A percentile compares a stretch with the other conserved stretches of the same genome.
phyloP scores from a whole-genome alignment of 1,284 basidiomycete genomes.

The Agaricales sp. region DNA sequence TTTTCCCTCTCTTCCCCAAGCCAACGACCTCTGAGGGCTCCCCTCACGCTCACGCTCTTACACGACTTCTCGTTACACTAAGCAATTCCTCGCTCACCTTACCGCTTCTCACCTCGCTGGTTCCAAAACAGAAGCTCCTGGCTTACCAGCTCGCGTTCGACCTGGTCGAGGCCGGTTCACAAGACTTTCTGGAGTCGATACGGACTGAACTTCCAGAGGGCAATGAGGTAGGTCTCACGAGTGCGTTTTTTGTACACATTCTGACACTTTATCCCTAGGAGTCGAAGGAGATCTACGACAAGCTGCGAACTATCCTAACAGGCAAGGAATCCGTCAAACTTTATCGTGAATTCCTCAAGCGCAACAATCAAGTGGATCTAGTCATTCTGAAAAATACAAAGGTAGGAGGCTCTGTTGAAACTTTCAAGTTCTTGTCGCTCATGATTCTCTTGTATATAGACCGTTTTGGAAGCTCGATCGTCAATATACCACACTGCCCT shows the following conservation, averaged over 20 bases:
- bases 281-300: slow-evolving; percentile 54
- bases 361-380: slow-evolving; percentile 88
- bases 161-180: slow-evolving; percentile 84
- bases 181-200: slow-evolving; percentile 80
- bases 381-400: slow-evolving; percentile 88
- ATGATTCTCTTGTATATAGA: slow-evolving; percentile 40
- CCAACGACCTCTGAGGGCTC: slow-evolving; percentile 62
- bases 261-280: slow-evolving; percentile 27
- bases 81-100: slow-evolving; percentile 69
- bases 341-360: slow-evolving; percentile 89
- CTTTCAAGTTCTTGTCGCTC: too few relatives aligned
- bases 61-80: slow-evolving; percentile 82
- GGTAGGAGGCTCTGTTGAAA: slow-evolving; percentile 30
- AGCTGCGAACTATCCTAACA: slow-evolving; percentile 71
- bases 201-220: slow-evolving; percentile 56
- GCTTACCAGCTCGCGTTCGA: slow-evolving; percentile 95
- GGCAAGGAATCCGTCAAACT: slow-evolving; percentile 87
- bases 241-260: slow-evolving; percentile 5
- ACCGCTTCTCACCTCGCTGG: slow-evolving; percentile 58
- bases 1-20: slow-evolving; percentile 74
- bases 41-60: slow-evolving; percentile 65
- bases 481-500: slow-evolving; percentile 95
- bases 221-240: slow-evolving; percentile 35
- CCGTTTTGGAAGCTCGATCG: slow-evolving; percentile 85
- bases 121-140: slow-evolving; percentile 62